These are phyloP conservation scores for Esteya vermicola DNA, from an alignment of 2,329 filamentous ascomycete species.

Conservation along the genomic window DNA sequence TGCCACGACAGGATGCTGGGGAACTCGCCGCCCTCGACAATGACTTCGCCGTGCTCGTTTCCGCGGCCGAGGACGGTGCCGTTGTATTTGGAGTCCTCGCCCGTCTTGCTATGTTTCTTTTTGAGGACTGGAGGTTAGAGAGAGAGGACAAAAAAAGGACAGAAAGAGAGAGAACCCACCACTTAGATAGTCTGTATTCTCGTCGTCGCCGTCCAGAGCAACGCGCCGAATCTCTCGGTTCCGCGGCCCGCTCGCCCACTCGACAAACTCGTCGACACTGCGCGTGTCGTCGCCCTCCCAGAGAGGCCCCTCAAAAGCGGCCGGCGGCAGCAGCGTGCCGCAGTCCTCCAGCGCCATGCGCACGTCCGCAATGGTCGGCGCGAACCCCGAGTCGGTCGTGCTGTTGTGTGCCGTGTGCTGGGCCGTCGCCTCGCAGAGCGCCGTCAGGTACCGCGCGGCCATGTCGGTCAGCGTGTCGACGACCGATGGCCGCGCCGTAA, in stretches of 20 bases:
- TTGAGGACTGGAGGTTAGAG: constrained; percentile 49
- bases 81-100: constrained; percentile 73
- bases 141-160: background rate
- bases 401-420: constrained; percentile 58
- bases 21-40: constrained; percentile 63
- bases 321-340: constrained; percentile 58
- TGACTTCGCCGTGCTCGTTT: constrained; percentile 52
- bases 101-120: constrained; percentile 82
- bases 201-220: constrained; percentile 53
- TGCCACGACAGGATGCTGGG: constrained; percentile 56
- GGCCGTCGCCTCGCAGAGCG: constrained; percentile 60
- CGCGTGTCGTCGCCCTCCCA: constrained; percentile 56
- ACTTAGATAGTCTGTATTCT: constrained; percentile 56
- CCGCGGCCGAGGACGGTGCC: constrained; percentile 70
- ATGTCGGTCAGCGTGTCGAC: constrained; percentile 82
- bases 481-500: constrained; percentile 65
- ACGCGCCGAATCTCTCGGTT: constrained; percentile 73
- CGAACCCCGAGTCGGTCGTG: constrained; percentile 46
- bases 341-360: constrained; percentile 74
- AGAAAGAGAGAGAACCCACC: constrained; percentile 25
- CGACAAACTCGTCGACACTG: constrained; percentile 64
- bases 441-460: constrained; percentile 62
- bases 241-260: constrained; percentile 61
- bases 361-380: constrained; percentile 60
- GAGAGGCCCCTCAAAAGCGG: constrained; percentile 53